Evolutionary conservation across 2,329 filamentous ascomycete genomes (phyloP).

Genomic region (Cladorrhinum sp.): DNA sequence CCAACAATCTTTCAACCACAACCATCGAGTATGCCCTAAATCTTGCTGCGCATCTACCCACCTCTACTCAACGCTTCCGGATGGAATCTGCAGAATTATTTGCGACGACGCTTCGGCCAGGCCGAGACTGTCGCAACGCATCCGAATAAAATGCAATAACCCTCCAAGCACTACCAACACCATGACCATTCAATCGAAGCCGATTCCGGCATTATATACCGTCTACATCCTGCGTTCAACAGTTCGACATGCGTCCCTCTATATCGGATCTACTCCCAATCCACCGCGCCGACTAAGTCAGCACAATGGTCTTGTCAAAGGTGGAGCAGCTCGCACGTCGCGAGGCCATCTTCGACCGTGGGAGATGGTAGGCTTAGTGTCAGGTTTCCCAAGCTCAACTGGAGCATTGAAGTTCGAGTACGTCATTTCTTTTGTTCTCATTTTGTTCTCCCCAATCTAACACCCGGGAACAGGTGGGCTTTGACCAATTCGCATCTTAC

Average conservation of each 20-base stretch:
- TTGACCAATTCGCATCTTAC: slow-evolving; percentile 83
- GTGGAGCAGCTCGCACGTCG: slow-evolving; percentile 77
- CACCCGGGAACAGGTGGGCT: slow-evolving; percentile 66
- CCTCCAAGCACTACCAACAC: neutral
- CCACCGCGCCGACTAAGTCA: slow-evolving; percentile 80
- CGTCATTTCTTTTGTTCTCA: slow-evolving; percentile 28
- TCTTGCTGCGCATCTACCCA: neutral
- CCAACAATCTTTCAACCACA: neutral
- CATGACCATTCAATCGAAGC: slow-evolving; percentile 41
- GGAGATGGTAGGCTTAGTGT: slow-evolving; percentile 85
- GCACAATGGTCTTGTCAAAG: slow-evolving; percentile 82
- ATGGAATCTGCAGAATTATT: neutral
- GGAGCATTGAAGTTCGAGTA: slow-evolving; percentile 94
- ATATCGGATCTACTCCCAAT: slow-evolving; percentile 90
- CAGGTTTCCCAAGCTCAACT: slow-evolving; percentile 82
- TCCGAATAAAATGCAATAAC: neutral
- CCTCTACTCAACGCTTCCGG: neutral
- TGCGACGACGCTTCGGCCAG: neutral
- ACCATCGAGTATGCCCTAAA: neutral
- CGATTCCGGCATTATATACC: slow-evolving; percentile 84
- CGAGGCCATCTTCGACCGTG: slow-evolving; percentile 70
- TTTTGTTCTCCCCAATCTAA: neutral
- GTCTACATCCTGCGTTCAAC: slow-evolving; percentile 90
- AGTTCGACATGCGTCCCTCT: slow-evolving; percentile 66
- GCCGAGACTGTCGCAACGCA: neutral